Evolutionary conservation across 192 early-diverging fungal genomes (phyloP).

Genomic region (Physocladia obscura): DNA sequence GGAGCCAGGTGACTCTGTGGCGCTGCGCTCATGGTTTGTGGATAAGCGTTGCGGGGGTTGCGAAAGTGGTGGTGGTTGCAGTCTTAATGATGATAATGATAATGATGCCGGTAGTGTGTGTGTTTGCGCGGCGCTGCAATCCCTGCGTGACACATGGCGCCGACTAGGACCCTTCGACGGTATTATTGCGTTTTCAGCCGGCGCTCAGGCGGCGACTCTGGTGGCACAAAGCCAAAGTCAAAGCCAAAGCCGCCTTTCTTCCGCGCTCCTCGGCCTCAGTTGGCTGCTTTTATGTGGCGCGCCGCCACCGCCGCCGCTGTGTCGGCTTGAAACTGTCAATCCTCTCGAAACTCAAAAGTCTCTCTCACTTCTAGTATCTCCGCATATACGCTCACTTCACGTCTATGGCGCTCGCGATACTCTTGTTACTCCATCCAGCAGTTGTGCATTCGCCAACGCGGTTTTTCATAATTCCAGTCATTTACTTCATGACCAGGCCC

Average conservation of each 20-base stretch:
- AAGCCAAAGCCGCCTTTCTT: conserved; percentile 5
- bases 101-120: neutral
- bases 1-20: conserved; percentile 7
- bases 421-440: conserved; percentile 2
- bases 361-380: conserved; percentile 20
- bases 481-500: conserved; percentile 12
- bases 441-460: neutral
- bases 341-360: neutral
- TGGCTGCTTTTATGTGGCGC: neutral
- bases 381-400: conserved; percentile 18
- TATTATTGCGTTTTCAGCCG: conserved; percentile 25
- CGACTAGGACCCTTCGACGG: conserved; percentile 27
- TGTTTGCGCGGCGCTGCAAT: neutral
- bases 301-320: too few species aligned
- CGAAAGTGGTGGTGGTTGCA: neutral
- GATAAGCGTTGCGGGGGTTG: neutral
- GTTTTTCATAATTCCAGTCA: neutral
- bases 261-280: neutral
- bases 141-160: conserved; percentile 2
- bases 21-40: conserved; percentile 19
- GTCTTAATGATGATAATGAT: neutral
- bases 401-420: conserved; percentile 17
- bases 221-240: conserved; percentile 3
- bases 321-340: too few species aligned
- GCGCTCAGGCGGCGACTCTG: neutral